Evolutionary conservation across 768 basidiomycete genomes (phyloP).

Genomic region (Grammothele lineata): DNA sequence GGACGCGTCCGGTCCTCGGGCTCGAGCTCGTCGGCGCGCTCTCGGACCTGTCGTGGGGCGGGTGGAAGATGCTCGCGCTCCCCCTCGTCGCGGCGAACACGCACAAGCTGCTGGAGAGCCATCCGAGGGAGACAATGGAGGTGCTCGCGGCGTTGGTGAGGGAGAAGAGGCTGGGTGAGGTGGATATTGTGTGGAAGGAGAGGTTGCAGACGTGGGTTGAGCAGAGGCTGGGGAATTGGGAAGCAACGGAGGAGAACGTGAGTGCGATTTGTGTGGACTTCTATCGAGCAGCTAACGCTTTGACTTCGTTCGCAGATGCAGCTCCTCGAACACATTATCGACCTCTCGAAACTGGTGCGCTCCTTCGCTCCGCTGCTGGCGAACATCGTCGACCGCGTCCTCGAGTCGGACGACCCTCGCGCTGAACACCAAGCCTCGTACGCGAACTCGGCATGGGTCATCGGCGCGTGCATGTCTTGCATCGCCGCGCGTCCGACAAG

Average conservation of each 20-base stretch:
- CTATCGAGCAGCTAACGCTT: neutral
- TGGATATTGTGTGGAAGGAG: constrained; percentile 57
- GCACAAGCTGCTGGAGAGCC: constrained; percentile 39
- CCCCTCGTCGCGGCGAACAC: constrained; percentile 54
- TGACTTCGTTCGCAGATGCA: constrained; percentile 32
- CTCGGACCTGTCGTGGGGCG: constrained; percentile 66
- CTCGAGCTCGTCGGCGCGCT: constrained; percentile 56
- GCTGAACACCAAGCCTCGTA: constrained; percentile 29
- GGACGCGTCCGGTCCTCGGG: constrained; percentile 39
- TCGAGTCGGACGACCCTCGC: constrained; percentile 27
- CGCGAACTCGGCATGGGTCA: constrained; percentile 47
- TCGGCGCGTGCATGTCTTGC: constrained; percentile 56
- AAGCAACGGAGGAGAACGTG: constrained; percentile 37
- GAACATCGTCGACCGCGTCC: constrained; percentile 38
- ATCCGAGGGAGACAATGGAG: constrained; percentile 40
- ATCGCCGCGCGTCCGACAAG: constrained; percentile 39
- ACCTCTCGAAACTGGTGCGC: constrained; percentile 50
- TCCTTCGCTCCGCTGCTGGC: constrained; percentile 38
- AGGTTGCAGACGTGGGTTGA: constrained; percentile 49
- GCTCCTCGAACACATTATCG: constrained; percentile 51
- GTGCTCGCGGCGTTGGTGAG: constrained; percentile 47
- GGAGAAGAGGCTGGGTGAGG: constrained; percentile 48
- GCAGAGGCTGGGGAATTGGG: constrained; percentile 39
- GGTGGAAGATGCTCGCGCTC: constrained; percentile 68
- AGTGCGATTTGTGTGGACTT: constrained; percentile 4